Evolutionary conservation across 495 filamentous ascomycete genomes (phyloP).

Genomic region (Mytilinidion resinicola): DNA sequence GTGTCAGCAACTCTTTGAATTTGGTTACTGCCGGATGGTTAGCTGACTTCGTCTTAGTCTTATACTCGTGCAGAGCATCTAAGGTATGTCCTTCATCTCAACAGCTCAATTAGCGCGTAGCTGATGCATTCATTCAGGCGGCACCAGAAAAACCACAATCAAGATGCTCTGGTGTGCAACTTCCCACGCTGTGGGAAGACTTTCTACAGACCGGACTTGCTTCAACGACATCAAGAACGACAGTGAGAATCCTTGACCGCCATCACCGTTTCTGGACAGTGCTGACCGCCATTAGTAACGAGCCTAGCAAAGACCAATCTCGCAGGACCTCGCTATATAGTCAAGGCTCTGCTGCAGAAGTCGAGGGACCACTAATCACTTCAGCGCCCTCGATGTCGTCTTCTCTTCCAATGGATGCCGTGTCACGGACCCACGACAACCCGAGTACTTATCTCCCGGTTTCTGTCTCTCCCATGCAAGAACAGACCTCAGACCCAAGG

Average conservation of each 20-base stretch:
- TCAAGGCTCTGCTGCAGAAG: conserved; percentile 9
- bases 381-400: conserved; percentile 8
- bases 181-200: conserved; percentile 54
- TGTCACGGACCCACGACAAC: conserved; percentile 9
- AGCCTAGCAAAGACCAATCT: conserved; percentile 15
- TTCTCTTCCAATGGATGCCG: conserved; percentile 1
- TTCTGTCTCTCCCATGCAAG: conserved; percentile 11
- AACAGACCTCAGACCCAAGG: conserved; percentile 24
- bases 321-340: conserved; percentile 11
- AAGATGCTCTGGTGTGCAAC: conserved; percentile 59
- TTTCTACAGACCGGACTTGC: conserved; percentile 70
- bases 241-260: conserved; percentile 47
- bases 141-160: conserved; percentile 80
- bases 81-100: conserved; percentile 45
- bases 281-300: conserved; percentile 20
- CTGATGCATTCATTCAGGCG: conserved; percentile 48
- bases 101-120: neutral
- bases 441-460: neutral
- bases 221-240: conserved; percentile 72
- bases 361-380: conserved; percentile 5
- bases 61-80: conserved; percentile 78
- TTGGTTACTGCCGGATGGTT: neutral
- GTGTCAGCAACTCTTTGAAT: neutral
- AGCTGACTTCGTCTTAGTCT: conserved; percentile 19
- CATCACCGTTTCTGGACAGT: conserved; percentile 2